A percentile compares a stretch with the other conserved stretches of the same genome.
Evolutionary conservation across 2,329 filamentous ascomycete genomes (phyloP).

Genomic region (Alternaria tenuissima): DNA sequence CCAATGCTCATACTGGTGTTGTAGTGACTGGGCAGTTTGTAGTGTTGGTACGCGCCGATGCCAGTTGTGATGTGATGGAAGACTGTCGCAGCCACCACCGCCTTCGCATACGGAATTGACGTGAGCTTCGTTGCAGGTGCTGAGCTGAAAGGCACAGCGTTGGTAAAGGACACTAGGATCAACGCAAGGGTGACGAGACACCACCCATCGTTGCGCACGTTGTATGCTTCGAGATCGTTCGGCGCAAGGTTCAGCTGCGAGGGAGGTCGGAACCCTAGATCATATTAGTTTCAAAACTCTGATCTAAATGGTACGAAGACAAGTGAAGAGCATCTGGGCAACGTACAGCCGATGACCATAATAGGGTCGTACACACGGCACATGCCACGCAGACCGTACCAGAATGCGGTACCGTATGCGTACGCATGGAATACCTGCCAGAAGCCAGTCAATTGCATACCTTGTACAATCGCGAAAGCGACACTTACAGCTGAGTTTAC

Average conservation of each 20-base stretch:
- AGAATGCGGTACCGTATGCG: slow-evolving; percentile 37
- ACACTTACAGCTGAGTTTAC: slow-evolving; percentile 8
- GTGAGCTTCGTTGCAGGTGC: slow-evolving; percentile 7
- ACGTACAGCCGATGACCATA: slow-evolving; percentile 37
- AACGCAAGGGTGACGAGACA: slow-evolving; percentile 37
- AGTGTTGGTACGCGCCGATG: slow-evolving; percentile 36
- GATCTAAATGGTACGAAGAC: not conserved
- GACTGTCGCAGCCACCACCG: slow-evolving; percentile 32
- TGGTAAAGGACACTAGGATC: slow-evolving; percentile 33
- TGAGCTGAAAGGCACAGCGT: slow-evolving; percentile 27
- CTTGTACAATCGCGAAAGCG: not conserved
- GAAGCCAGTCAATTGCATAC: not conserved
- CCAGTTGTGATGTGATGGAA: slow-evolving; percentile 36
- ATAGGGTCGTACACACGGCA: slow-evolving; percentile 36
- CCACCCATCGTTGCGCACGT: slow-evolving; percentile 36
- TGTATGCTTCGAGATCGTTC: slow-evolving; percentile 39
- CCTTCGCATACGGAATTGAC: slow-evolving; percentile 28
- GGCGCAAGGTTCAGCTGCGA: slow-evolving; percentile 30
- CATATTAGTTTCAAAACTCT: slow-evolving; percentile 6
- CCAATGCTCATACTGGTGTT: slow-evolving; percentile 37
- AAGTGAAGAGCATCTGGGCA: too few species aligned
- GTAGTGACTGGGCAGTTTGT: slow-evolving; percentile 34
- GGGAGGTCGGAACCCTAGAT: slow-evolving; percentile 34
- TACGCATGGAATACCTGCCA: slow-evolving; percentile 35
- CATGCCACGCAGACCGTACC: slow-evolving; percentile 34